Conservation (phyloP, 495 filamentous ascomycete genomes). For the Aspergillus hancockii region DNA sequence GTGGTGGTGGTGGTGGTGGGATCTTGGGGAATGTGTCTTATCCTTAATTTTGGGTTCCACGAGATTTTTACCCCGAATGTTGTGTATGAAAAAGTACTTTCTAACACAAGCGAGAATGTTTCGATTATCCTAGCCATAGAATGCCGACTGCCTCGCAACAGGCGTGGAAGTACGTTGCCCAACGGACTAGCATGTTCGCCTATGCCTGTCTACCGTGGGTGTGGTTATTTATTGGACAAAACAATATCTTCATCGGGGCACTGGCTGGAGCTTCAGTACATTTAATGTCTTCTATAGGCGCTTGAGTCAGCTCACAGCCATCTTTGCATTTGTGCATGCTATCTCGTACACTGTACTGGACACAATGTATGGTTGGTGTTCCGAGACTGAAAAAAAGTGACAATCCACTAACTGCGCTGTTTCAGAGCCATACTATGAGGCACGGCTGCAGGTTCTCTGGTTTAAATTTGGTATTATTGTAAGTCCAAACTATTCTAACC, state of each 20-base stretch:
- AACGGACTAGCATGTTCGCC: slow-evolving; percentile 38
- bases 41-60: slow-evolving; percentile 25
- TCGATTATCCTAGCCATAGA: background rate
- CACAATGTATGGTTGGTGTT: slow-evolving; percentile 16
- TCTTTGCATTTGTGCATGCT: slow-evolving; percentile 47
- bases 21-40: slow-evolving; percentile 26
- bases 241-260: slow-evolving; percentile 45
- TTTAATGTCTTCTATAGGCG: slow-evolving; percentile 46
- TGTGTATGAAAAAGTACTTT: slow-evolving; percentile 9
- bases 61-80: slow-evolving; percentile 18
- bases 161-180: slow-evolving; percentile 29
- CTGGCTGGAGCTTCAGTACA: slow-evolving; percentile 37
- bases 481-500: background rate
- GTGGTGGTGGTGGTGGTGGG: slow-evolving; percentile 28
- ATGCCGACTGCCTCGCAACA: slow-evolving; percentile 13
- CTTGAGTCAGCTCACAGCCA: slow-evolving; percentile 39
- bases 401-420: too few species aligned
- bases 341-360: slow-evolving; percentile 31
- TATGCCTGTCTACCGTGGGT: slow-evolving; percentile 40
- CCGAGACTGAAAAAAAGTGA: too few species aligned
- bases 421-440: background rate
- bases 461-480: slow-evolving; percentile 30
- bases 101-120: too few species aligned
- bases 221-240: slow-evolving; percentile 42
- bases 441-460: background rate